Evolutionary conservation across 2,329 filamentous ascomycete species (phyloP).

Genomic region (Iodosphaeria phyllophila): DNA sequence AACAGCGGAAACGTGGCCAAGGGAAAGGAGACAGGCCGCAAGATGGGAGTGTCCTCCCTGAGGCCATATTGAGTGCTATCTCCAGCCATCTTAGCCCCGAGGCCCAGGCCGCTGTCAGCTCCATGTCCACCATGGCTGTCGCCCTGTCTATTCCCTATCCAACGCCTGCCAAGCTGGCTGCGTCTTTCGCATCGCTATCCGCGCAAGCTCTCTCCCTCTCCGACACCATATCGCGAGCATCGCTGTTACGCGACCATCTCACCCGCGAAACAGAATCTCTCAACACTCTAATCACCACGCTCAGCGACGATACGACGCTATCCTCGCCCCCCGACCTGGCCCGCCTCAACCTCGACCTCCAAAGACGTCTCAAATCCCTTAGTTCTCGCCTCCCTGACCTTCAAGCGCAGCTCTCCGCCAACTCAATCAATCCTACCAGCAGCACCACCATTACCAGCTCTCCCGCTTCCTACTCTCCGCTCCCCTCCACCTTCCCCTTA

Average conservation of each 20-base stretch:
- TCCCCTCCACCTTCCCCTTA: no score
- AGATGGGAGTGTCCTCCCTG: slow-evolving; percentile 10
- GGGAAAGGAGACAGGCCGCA: slow-evolving; percentile 1
- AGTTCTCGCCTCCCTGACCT: slow-evolving; percentile 50
- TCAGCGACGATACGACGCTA: slow-evolving; percentile 28
- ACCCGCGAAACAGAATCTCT: slow-evolving; percentile 26
- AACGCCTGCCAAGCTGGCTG: slow-evolving; percentile 28
- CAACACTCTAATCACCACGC: slow-evolving; percentile 19
- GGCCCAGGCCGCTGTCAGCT: slow-evolving; percentile 34
- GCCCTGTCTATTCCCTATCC: slow-evolving; percentile 29
- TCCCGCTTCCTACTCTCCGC: no score
- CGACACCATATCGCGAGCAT: slow-evolving; percentile 33
- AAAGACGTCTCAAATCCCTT: slow-evolving; percentile 50
- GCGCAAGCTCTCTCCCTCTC: slow-evolving; percentile 32
- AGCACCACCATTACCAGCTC: slow-evolving; percentile 11
- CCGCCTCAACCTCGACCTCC: slow-evolving; percentile 55
- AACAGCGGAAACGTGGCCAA: slow-evolving; percentile 7
- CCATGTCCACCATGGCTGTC: slow-evolving; percentile 33
- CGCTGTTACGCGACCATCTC: slow-evolving; percentile 36
- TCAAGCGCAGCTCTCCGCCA: slow-evolving; percentile 28
- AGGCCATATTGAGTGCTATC: slow-evolving; percentile 30
- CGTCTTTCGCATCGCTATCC: slow-evolving; percentile 35
- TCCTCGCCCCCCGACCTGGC: slow-evolving; percentile 39
- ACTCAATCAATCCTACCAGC: slow-evolving; percentile 12
- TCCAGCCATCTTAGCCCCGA: slow-evolving; percentile 34